Conservation (phyloP, 805 yeast species). For the Spathaspora arborariae region DNA sequence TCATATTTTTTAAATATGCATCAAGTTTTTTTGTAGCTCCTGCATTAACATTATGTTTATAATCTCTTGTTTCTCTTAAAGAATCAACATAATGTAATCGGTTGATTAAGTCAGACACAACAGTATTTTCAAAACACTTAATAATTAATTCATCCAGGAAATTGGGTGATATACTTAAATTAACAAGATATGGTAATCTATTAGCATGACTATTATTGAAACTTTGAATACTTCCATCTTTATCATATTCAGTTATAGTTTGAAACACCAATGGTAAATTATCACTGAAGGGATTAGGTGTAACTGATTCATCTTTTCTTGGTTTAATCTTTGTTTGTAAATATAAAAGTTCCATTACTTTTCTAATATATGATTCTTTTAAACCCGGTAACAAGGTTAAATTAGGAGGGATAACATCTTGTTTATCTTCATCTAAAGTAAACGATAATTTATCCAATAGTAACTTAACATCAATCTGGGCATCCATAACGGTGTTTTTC, state of each 20-base stretch:
- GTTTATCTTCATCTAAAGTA: constrained; percentile 19
- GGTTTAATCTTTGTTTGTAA: constrained; percentile 17
- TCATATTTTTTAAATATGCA: constrained; percentile 25
- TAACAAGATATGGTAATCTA: constrained; percentile 23
- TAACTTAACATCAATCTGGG: constrained; percentile 54
- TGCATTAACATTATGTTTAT: constrained; percentile 8
- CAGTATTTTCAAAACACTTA: constrained; percentile 36
- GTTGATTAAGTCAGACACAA: constrained; percentile 28
- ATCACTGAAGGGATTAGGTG: constrained; percentile 28
- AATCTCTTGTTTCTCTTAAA: constrained; percentile 21
- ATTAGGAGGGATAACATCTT: constrained; percentile 49
- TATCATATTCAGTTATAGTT: constrained; percentile 36
- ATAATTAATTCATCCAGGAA: constrained; percentile 40
- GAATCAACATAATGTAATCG: constrained; percentile 35
- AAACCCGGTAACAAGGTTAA: constrained; percentile 21
- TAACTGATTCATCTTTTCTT: constrained; percentile 18
- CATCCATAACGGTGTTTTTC: constrained; percentile 47
- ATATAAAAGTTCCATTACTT: constrained; percentile 50
- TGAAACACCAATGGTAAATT: constrained; percentile 29
- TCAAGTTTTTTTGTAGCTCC: constrained; percentile 18
- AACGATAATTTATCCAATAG: constrained; percentile 48
- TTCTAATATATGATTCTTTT: constrained; percentile 52
- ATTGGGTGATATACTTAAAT: constrained; percentile 26
- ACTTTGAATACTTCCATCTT: constrained; percentile 24
- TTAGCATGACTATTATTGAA: constrained; percentile 14